Base-by-base conservation (phyloP, 2,329 filamentous ascomycete genomes). In the Arthrobotrys musiformis region DNA sequence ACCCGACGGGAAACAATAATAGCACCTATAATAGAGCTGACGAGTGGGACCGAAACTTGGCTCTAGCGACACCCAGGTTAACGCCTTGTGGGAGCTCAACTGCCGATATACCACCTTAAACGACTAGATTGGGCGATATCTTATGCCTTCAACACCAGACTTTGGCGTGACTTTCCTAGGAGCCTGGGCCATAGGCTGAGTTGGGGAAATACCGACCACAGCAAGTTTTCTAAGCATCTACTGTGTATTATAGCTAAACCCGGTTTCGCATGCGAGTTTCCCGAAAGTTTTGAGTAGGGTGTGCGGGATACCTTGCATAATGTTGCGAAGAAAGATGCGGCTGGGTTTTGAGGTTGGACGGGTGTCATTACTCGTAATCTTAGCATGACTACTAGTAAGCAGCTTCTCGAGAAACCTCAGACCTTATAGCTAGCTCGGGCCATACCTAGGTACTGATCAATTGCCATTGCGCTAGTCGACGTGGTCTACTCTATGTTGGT, bases 1-100 rank as follows among this genome's bases (percentile, higher is more conserved):
- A 48, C 24, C 24, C 48, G 24, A n/a, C 13, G 48, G 48, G 44
- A 48, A 52, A 52, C 22, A 52, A 50, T 52, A n/a, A 52, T 52
- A 52, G 24, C 28, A 15, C 24, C 22, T 28, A 50, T 52, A n/a
- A 52, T 52, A 52, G 24, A 52, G 26, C 24, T 30, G 26, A 52
- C 15, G 13, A 7, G 24, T 52, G 13, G 44, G 44, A 13, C 19
- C 17, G n/a, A 13, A 11, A 15, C 44, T 5, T 48, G 19, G 17
- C 19, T 22, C 9, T 24, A 8, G 8, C 6, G 2, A n/a, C 2
- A 19, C 4, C 40, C 19, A 4, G 9, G 30, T 33, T 33, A 33
- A 33, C 30, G 9, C 30, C 3, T 40, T 17, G 13, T 22, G 2
- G 11, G 8, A 50, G 5, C 46, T 50, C 50, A 56, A 56, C 50